Evolutionary conservation across 805 yeast species (phyloP).

Genomic region (Kluyveromyces nonfermentans): DNA sequence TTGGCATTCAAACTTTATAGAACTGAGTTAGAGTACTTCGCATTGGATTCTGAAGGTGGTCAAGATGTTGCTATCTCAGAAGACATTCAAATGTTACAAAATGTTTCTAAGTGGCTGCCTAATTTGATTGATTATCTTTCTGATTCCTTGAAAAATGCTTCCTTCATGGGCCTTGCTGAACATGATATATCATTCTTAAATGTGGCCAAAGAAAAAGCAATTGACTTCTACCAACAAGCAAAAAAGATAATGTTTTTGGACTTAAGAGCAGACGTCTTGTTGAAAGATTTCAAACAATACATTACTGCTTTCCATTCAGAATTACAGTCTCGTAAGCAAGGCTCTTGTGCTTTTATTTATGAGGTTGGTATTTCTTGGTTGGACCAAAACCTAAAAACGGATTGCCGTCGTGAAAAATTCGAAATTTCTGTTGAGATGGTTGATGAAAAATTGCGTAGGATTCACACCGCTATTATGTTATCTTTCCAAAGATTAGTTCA

Average conservation of each 20-base stretch:
- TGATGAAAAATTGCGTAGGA: slow-evolving; percentile 40
- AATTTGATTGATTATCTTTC: slow-evolving; percentile 27
- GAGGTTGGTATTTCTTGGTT: slow-evolving; percentile 43
- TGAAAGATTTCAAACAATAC: slow-evolving; percentile 21
- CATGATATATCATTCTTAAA: slow-evolving; percentile 14
- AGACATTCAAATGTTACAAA: slow-evolving; percentile 7
- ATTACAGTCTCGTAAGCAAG: slow-evolving; percentile 27
- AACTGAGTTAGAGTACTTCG: slow-evolving; percentile 15
- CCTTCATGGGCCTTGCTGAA: not conserved
- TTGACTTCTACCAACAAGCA: slow-evolving; percentile 9
- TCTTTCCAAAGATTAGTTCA: slow-evolving; percentile 54
- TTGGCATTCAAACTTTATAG: slow-evolving; percentile 14
- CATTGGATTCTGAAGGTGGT: slow-evolving; percentile 14
- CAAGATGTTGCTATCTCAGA: slow-evolving; percentile 7
- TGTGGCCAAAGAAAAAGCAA: slow-evolving; percentile 9
- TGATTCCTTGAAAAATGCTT: slow-evolving; percentile 12
- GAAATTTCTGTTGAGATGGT: slow-evolving; percentile 26
- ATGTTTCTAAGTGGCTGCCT: slow-evolving; percentile 28
- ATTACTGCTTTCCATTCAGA: slow-evolving; percentile 18
- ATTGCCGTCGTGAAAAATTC: not conserved
- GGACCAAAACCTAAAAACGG: slow-evolving; percentile 4
- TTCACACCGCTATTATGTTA: slow-evolving; percentile 52
- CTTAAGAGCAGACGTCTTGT: slow-evolving; percentile 3
- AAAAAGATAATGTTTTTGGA: slow-evolving; percentile 12
- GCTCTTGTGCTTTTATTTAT: slow-evolving; percentile 36